Evolutionary conservation across 2,329 filamentous ascomycete genomes (phyloP).

Genomic region (Colletotrichum sidae): DNA sequence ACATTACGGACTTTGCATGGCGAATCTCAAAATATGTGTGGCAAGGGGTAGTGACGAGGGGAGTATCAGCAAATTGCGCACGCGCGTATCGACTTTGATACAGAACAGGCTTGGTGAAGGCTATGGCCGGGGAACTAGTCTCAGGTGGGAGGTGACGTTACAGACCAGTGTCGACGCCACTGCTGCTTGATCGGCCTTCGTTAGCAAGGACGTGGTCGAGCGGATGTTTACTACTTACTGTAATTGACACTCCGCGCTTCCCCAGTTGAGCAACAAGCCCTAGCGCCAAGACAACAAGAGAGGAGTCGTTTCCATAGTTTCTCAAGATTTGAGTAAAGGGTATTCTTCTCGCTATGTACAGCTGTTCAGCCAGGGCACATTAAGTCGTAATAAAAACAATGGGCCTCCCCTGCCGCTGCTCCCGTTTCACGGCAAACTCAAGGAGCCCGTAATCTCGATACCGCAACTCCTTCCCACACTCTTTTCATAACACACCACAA

Average conservation of each 20-base stretch:
- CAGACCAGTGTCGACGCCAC: constrained; percentile 70
- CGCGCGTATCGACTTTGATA: constrained; percentile 81
- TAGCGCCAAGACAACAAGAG: no score
- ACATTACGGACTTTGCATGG: constrained; percentile 96
- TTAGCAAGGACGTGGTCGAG: no score
- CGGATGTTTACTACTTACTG: no score
- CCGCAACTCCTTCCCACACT: constrained; percentile 32
- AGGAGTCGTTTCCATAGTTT: not conserved
- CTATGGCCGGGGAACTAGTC: constrained; percentile 81
- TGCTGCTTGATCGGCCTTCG: not conserved
- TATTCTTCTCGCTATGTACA: constrained; percentile 40
- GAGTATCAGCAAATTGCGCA: constrained; percentile 77
- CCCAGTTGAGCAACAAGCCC: no score
- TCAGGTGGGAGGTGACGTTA: constrained; percentile 93
- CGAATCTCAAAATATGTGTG: constrained; percentile 86
- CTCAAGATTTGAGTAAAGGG: constrained; percentile 40
- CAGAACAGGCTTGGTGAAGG: constrained; percentile 88
- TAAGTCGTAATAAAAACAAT: no score
- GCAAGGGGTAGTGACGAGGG: constrained; percentile 74
- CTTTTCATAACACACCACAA: constrained; percentile 32
- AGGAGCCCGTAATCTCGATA: constrained; percentile 15
- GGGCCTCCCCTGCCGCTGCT: no score
- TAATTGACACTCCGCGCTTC: no score
- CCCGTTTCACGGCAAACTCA: no score
- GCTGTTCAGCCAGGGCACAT: not conserved